Conservation (phyloP, 805 yeast genomes). For the Lipomyces japonicus region DNA sequence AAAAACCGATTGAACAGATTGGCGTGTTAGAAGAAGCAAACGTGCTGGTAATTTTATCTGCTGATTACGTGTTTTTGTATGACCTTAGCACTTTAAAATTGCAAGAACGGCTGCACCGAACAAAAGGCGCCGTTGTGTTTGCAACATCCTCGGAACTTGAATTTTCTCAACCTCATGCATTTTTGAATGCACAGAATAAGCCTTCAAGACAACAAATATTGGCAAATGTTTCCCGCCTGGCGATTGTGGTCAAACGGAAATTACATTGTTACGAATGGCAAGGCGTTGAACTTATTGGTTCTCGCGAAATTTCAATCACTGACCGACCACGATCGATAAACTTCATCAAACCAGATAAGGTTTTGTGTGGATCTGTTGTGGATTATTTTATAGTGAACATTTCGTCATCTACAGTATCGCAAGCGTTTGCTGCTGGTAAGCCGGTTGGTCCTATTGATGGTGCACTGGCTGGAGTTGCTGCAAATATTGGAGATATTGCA, state of each 20-base stretch:
- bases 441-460: constrained; percentile 31
- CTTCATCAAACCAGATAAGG: constrained; percentile 17
- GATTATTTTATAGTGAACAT: constrained; percentile 25
- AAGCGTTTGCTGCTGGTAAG: constrained; percentile 21
- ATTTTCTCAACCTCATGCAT: constrained; percentile 6
- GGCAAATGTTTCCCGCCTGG: constrained; percentile 33
- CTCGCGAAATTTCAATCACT: constrained; percentile 19
- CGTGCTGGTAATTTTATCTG: constrained; percentile 36
- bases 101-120: constrained; percentile 37
- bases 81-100: constrained; percentile 35
- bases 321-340: constrained; percentile 25
- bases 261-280: constrained; percentile 27
- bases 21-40: constrained; percentile 37
- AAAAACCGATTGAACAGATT: constrained; percentile 36
- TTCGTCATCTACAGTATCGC: constrained; percentile 15
- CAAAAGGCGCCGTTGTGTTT: constrained; percentile 38
- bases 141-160: constrained; percentile 25
- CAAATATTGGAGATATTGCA: constrained; percentile 16
- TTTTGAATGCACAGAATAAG: background rate
- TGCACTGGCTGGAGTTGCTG: constrained; percentile 26
- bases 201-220: constrained; percentile 18
- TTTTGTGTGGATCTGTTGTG: constrained; percentile 19
- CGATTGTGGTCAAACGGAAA: constrained; percentile 30
- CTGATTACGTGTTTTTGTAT: constrained; percentile 36
- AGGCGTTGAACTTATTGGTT: constrained; percentile 22